Percentiles rank a stretch among this genome's conserved stretches.
Evolutionary conservation across 1,284 basidiomycete species (phyloP).

Genomic region (Acaromyces ingoldii): DNA sequence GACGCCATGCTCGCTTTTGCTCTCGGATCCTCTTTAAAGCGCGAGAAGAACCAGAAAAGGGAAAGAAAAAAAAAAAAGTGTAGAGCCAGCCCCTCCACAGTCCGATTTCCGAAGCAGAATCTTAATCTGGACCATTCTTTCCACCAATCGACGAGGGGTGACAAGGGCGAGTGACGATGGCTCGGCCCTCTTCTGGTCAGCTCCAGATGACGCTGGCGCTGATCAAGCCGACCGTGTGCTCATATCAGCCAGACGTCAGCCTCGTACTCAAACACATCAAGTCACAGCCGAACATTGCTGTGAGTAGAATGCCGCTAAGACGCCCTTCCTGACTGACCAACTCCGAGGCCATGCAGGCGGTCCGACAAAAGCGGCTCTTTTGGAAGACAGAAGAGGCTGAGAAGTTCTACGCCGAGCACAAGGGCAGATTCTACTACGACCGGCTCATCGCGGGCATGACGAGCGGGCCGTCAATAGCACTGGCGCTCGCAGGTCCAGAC

Average conservation of each 20-base stretch:
- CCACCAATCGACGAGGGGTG: too few relatives aligned
- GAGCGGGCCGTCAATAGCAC: constrained; percentile 34
- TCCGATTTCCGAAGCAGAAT: too few relatives aligned
- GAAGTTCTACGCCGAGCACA: constrained; percentile 44
- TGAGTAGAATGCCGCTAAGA: neutral
- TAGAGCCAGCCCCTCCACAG: too few relatives aligned
- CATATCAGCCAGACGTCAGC: constrained; percentile 38
- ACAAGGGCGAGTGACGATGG: too few relatives aligned
- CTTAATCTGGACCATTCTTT: too few relatives aligned
- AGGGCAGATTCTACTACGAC: constrained; percentile 47
- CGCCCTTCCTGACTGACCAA: too few relatives aligned
- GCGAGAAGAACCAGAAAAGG: too few relatives aligned
- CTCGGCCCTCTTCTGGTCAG: neutral
- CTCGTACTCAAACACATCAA: constrained; percentile 36
- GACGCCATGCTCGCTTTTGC: too few relatives aligned
- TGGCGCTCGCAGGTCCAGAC: constrained; percentile 36
- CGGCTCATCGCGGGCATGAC: constrained; percentile 44
- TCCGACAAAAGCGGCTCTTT: constrained; percentile 26
- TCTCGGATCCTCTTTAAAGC: too few relatives aligned
- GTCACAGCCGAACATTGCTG: constrained; percentile 10
- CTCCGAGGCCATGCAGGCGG: constrained; percentile 18
- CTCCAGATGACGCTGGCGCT: constrained; percentile 43
- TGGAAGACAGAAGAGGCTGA: constrained; percentile 43
- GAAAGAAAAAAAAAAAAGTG: too few relatives aligned
- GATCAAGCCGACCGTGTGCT: constrained; percentile 44